Evolutionary conservation across 1,284 basidiomycete genomes (phyloP).

Genomic region (Ganoderma sinense): DNA sequence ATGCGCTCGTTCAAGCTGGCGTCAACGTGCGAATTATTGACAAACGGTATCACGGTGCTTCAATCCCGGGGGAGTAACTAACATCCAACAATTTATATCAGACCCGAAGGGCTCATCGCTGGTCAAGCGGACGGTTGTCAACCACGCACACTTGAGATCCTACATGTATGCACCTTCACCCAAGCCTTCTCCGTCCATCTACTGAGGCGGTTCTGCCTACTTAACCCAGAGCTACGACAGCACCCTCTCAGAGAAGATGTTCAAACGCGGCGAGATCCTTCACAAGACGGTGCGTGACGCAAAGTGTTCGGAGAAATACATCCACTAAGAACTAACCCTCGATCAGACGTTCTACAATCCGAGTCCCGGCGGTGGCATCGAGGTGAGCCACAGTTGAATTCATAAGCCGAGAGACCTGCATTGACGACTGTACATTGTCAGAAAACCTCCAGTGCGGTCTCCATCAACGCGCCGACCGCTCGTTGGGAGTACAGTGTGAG

Average conservation of each 20-base stretch:
- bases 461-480: slow-evolving; percentile 2
- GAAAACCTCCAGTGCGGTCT: slow-evolving; percentile 38
- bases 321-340: no score
- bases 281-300: slow-evolving; percentile 64
- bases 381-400: slow-evolving; percentile 48
- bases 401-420: no score
- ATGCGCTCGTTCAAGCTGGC: slow-evolving; percentile 66
- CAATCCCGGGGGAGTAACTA: no score
- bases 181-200: neutral
- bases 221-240: slow-evolving; percentile 70
- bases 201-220: neutral
- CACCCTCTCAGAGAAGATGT: slow-evolving; percentile 61
- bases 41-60: slow-evolving; percentile 52
- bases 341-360: slow-evolving; percentile 78
- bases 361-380: slow-evolving; percentile 63
- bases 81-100: slow-evolving; percentile 42
- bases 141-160: slow-evolving; percentile 78
- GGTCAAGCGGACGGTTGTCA: slow-evolving; percentile 86
- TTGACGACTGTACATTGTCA: neutral
- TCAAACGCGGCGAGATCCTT: slow-evolving; percentile 72
- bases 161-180: slow-evolving; percentile 57
- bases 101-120: slow-evolving; percentile 62
- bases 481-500: neutral
- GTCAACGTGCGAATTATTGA: slow-evolving; percentile 73
- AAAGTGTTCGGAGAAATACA: neutral